Base-by-base conservation (phyloP, 495 filamentous ascomycete species). In the Penicillium goetzii region DNA sequence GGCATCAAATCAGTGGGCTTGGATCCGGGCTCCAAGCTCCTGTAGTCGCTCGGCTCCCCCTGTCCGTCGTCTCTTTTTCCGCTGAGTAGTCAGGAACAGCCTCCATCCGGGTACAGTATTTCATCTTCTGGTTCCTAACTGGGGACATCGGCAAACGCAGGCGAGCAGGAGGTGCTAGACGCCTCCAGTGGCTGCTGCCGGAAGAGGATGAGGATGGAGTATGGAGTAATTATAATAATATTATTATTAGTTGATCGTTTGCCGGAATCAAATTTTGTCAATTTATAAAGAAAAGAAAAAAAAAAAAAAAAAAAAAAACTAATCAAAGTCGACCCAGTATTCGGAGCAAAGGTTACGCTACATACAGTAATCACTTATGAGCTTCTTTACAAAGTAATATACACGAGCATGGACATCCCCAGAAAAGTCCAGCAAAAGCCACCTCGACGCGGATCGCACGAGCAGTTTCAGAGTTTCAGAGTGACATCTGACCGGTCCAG, bases 401-500 rank as follows among this genome's bases (percentile, higher is more conserved):
- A 8, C 23, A 14, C 14, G 8, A 30, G 25, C 25, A 51, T 51
- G 25, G 47, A 51, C 25, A 12, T 25, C 43, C 43, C 43, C 11
- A 43, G 43, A 47, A 45, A 47, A 47, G 19, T 47, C 43, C 9
- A 12, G 19, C 43, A 47, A 47, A 4, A 23, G 43, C 43, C 43
- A 12, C 43, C 41, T 15, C 45, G 12, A 12, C 36, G 58, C 10
- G 11, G 45, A 59, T 59, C 55, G 53, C 68, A 70, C 65, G 65
- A 68, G 65, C 56, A 50, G 60, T 59, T 50, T 58, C 57, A 56
- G 34, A 59, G n/a, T 26, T 21, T 21, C 43, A 12, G 8, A 47
- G 43, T 64, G 63, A 60, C 60, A 65, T 55, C 56, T 59, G 55
- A 50, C 43, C 36, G 9, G 56, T 59, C 43, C 21, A 47, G 43